phyloP scores from a whole-genome alignment of 495 filamentous ascomycete genomes.

The Aeminium ludgeri region DNA sequence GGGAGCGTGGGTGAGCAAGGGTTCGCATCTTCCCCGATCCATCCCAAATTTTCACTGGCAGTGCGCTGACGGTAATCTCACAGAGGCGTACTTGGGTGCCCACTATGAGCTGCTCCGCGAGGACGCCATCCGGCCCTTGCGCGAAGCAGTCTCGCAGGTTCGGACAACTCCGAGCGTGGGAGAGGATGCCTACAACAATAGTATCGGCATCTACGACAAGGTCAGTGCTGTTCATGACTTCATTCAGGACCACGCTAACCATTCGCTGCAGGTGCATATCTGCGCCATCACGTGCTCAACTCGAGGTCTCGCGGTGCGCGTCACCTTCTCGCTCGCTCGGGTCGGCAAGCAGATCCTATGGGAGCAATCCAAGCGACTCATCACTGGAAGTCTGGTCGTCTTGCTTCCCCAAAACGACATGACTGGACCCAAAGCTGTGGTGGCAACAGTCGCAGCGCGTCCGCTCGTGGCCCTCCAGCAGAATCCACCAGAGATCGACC shows the following conservation, averaged over 20 bases:
- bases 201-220: conserved; percentile 56
- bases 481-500: conserved; percentile 56
- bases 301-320: conserved; percentile 45
- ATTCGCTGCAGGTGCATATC: conserved; percentile 43
- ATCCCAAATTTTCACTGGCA: neutral
- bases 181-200: conserved; percentile 26
- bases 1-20: conserved; percentile 24
- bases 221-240: conserved; percentile 26
- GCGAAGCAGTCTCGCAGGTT: conserved; percentile 24
- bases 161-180: conserved; percentile 12
- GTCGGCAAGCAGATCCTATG: conserved; percentile 56
- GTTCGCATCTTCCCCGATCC: neutral
- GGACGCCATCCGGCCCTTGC: conserved; percentile 28
- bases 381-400: conserved; percentile 52
- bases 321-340: conserved; percentile 54
- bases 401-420: conserved; percentile 45
- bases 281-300: conserved; percentile 42
- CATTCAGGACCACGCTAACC: neutral
- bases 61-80: conserved; percentile 2
- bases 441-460: conserved; percentile 59
- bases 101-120: conserved; percentile 29
- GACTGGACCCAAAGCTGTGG: conserved; percentile 47
- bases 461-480: conserved; percentile 42
- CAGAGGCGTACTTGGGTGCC: conserved; percentile 21
- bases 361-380: conserved; percentile 57